These are phyloP conservation scores for Jacaranda mimosifolia DNA, from an alignment of 257 asterid genomes.

Conservation along the genomic window DNA sequence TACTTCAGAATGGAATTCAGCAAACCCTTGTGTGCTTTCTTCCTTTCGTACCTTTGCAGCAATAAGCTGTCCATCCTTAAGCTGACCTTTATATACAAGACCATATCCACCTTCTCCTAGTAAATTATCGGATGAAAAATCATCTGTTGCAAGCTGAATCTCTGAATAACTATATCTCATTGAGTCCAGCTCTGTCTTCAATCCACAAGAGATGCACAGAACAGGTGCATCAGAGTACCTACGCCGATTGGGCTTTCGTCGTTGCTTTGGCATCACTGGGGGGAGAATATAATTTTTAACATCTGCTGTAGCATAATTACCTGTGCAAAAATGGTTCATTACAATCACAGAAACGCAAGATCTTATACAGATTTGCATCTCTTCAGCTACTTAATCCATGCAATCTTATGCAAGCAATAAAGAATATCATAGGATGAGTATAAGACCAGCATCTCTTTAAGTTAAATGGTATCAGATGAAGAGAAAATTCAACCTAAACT, in stretches of 20 bases:
- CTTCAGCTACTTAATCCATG: slow-evolving; percentile 20
- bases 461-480: too few relatives aligned
- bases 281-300: slow-evolving; percentile 35
- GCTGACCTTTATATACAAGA: slow-evolving; percentile 72
- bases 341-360: not conserved
- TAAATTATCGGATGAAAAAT: slow-evolving; percentile 67
- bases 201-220: slow-evolving; percentile 77
- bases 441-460: too few relatives aligned
- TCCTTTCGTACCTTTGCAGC: slow-evolving; percentile 90
- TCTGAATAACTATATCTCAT: slow-evolving; percentile 72
- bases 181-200: slow-evolving; percentile 69
- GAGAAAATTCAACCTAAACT: too few relatives aligned
- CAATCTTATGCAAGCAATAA: not conserved
- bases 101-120: slow-evolving; percentile 95
- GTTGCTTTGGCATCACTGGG: slow-evolving; percentile 39
- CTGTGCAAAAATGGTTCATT: slow-evolving; percentile 42
- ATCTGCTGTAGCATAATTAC: slow-evolving; percentile 38
- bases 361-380: not conserved
- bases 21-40: slow-evolving; percentile 75
- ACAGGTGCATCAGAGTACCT: slow-evolving; percentile 63
- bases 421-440: not conserved
- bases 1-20: slow-evolving; percentile 74
- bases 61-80: slow-evolving; percentile 76
- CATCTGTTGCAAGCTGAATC: slow-evolving; percentile 72
- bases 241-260: slow-evolving; percentile 44